phyloP scores from a whole-genome alignment of 495 filamentous ascomycete species.

The Talaromyces stipitatus region DNA sequence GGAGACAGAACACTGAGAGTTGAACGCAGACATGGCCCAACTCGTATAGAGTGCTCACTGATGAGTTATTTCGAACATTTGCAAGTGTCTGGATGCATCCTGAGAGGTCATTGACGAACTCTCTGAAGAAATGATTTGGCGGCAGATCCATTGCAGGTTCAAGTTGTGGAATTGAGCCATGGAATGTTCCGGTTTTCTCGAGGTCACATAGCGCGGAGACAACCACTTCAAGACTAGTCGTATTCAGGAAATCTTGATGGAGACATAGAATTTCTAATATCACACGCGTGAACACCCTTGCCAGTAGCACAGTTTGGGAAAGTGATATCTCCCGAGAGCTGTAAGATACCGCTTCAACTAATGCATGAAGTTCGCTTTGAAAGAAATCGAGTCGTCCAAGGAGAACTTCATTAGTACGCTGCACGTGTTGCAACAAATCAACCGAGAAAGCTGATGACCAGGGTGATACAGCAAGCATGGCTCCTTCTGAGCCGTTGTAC shows the following conservation, averaged over 20 bases:
- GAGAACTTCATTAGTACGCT: slow-evolving; percentile 42
- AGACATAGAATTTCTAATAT: slow-evolving; percentile 39
- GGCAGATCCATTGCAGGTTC: slow-evolving; percentile 17
- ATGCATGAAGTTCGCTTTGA: slow-evolving; percentile 54
- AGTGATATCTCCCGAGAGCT: slow-evolving; percentile 39
- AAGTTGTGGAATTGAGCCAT: slow-evolving; percentile 8
- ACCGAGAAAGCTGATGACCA: slow-evolving; percentile 48
- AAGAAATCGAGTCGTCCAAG: slow-evolving; percentile 57
- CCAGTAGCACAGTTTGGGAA: slow-evolving; percentile 39
- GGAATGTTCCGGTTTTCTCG: slow-evolving; percentile 16
- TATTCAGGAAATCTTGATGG: slow-evolving; percentile 32
- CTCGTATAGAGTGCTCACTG: slow-evolving; percentile 12
- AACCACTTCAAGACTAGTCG: slow-evolving; percentile 20
- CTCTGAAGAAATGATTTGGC: slow-evolving; percentile 27
- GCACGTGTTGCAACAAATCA: slow-evolving; percentile 48
- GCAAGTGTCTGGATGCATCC: slow-evolving; percentile 22
- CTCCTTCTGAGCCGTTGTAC: slow-evolving; percentile 25
- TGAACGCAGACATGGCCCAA: slow-evolving; percentile 29
- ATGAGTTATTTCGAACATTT: slow-evolving; percentile 2
- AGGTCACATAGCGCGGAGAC: slow-evolving; percentile 17
- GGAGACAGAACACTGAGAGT: slow-evolving; percentile 43
- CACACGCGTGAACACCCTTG: slow-evolving; percentile 38
- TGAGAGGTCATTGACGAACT: slow-evolving; percentile 26
- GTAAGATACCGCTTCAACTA: slow-evolving; percentile 46
- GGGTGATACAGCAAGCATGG: slow-evolving; percentile 22